phyloP scores from a whole-genome alignment of 148 eudicot species.

The Rhododendron mucronatum region DNA sequence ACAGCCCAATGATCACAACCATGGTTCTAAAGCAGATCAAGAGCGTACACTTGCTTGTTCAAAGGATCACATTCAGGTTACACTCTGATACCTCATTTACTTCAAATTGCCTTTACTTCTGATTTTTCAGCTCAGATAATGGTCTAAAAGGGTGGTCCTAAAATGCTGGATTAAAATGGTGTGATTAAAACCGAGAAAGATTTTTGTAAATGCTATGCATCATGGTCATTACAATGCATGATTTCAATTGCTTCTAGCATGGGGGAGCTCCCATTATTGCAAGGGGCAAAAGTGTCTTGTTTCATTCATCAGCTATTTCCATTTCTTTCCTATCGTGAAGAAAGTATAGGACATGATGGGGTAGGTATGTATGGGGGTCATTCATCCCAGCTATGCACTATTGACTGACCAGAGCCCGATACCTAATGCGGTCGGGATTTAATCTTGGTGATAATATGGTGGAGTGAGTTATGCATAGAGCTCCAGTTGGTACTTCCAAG shows the following conservation, averaged over 20 bases:
- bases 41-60: constrained; percentile 67
- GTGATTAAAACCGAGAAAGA: neutral
- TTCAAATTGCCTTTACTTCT: neutral
- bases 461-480: neutral
- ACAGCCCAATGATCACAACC: constrained; percentile 91
- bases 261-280: too few relatives aligned
- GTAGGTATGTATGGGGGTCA: too few relatives aligned
- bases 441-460: too few relatives aligned
- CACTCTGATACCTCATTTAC: neutral
- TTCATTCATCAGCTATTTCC: too few relatives aligned
- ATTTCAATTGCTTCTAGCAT: neutral
- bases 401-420: too few relatives aligned
- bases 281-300: too few relatives aligned
- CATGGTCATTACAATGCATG: constrained; percentile 3
- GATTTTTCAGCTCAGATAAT: constrained; percentile 6
- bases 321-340: too few relatives aligned
- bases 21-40: constrained; percentile 59
- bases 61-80: constrained; percentile 91
- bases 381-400: too few relatives aligned
- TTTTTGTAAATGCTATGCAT: neutral
- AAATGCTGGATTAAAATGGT: neutral
- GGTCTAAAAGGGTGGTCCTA: neutral
- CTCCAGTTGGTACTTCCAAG: neutral
- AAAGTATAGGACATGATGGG: too few relatives aligned
- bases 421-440: too few relatives aligned